phyloP scores from a whole-genome alignment of 2,329 filamentous ascomycete species.

The Plenodomus biglobosus region DNA sequence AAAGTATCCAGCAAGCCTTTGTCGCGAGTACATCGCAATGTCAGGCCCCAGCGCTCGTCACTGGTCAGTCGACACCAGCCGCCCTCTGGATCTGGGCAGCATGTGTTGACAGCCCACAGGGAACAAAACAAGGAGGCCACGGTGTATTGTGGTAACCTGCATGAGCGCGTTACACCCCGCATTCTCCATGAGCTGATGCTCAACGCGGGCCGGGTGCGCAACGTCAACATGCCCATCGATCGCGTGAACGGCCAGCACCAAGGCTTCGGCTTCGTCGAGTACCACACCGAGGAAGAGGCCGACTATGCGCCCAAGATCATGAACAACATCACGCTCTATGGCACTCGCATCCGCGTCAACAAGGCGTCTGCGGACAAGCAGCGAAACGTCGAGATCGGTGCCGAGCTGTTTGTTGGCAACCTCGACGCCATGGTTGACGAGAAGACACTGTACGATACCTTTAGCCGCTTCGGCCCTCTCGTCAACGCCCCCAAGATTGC shows the following conservation, averaged over 20 bases:
- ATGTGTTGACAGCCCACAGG: constrained; percentile 30
- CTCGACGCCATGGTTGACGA: constrained; percentile 93
- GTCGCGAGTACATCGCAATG: constrained; percentile 51
- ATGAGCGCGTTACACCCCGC: constrained; percentile 89
- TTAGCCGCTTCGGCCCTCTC: constrained; percentile 86
- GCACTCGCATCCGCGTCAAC: constrained; percentile 95
- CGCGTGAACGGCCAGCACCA: constrained; percentile 96
- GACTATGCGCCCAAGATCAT: constrained; percentile 96
- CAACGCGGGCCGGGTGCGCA: constrained; percentile 94
- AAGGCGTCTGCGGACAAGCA: constrained; percentile 94
- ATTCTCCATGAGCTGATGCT: constrained; percentile 98
- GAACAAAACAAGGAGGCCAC: constrained; percentile 97
- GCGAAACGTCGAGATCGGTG: constrained; percentile 88
- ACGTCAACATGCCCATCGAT: constrained; percentile 97
- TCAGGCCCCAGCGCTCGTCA: constrained; percentile 65
- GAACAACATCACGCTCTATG: constrained; percentile 91
- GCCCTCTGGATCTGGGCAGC: not conserved
- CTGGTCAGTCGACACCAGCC: constrained; percentile 58
- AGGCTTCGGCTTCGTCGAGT: constrained; percentile 98
- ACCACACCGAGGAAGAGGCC: constrained; percentile 90
- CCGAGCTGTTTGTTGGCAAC: constrained; percentile 96
- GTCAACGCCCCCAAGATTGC: constrained; percentile 83
- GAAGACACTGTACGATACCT: constrained; percentile 93
- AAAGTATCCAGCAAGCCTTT: too few species aligned
- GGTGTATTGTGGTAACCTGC: constrained; percentile 96